Evolutionary conservation across 805 yeast genomes (phyloP).

Genomic region (Wickerhamomyces sydowiorum): DNA sequence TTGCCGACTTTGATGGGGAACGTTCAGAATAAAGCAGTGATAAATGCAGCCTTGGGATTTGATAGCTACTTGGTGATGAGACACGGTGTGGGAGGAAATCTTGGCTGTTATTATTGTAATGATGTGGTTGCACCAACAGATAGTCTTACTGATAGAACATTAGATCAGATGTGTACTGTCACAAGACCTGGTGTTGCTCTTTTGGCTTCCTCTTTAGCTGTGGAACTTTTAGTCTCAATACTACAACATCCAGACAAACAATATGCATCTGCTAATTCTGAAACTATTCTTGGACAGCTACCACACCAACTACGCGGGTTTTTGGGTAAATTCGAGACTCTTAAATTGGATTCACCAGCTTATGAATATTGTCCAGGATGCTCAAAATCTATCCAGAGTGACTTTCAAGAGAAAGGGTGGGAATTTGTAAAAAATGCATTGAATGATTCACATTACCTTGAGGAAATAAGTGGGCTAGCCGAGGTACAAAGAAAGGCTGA

Average conservation of each 20-base stretch:
- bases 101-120: constrained; percentile 95
- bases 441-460: constrained; percentile 60
- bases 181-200: constrained; percentile 95
- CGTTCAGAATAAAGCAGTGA: constrained; percentile 62
- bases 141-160: constrained; percentile 76
- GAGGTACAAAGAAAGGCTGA: constrained; percentile 72
- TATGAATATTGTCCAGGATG: constrained; percentile 87
- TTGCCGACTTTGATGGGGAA: constrained; percentile 84
- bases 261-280: constrained; percentile 19
- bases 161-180: constrained; percentile 98
- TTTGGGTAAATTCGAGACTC: constrained; percentile 54
- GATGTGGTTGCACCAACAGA: constrained; percentile 94
- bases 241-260: constrained; percentile 59
- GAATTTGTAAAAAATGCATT: constrained; percentile 71
- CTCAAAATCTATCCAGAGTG: constrained; percentile 50
- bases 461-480: constrained; percentile 72
- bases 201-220: constrained; percentile 81
- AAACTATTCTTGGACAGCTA: constrained; percentile 54
- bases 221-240: constrained; percentile 71
- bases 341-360: constrained; percentile 64
- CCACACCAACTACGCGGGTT: constrained; percentile 95
- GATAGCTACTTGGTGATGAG: constrained; percentile 92
- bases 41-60: constrained; percentile 93
- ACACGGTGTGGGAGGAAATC: constrained; percentile 51
- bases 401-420: constrained; percentile 61